Evolutionary conservation across 2,329 filamentous ascomycete genomes (phyloP).

Genomic region (Macroventuria anomochaeta): DNA sequence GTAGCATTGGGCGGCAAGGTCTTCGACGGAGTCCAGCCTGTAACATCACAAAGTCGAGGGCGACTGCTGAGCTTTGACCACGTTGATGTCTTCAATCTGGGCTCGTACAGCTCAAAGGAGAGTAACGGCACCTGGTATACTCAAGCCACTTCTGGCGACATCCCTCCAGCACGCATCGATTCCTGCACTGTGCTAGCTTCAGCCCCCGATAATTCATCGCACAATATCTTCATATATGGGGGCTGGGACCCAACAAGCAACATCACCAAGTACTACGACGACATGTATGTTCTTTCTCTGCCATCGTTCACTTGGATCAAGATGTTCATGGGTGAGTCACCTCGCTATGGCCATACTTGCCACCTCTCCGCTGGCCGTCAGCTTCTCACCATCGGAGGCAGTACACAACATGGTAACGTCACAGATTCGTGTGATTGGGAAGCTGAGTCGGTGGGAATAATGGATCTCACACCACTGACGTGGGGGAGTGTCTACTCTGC

Average conservation of each 20-base stretch:
- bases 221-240: slow-evolving; percentile 58
- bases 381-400: slow-evolving; percentile 53
- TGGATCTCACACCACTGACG: slow-evolving; percentile 20
- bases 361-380: slow-evolving; percentile 49
- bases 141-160: slow-evolving; percentile 51
- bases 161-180: slow-evolving; percentile 53
- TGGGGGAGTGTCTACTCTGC: slow-evolving; percentile 26
- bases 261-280: slow-evolving; percentile 43
- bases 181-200: slow-evolving; percentile 53
- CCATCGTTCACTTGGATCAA: slow-evolving; percentile 1
- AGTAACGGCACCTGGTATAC: slow-evolving; percentile 51
- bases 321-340: slow-evolving; percentile 33
- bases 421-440: slow-evolving; percentile 28
- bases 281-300: slow-evolving; percentile 53
- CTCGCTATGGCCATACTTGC: slow-evolving; percentile 53
- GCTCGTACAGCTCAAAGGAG: slow-evolving; percentile 28
- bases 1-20: slow-evolving; percentile 47
- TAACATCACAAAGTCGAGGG: slow-evolving; percentile 20
- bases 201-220: slow-evolving; percentile 54
- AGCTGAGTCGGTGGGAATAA: slow-evolving; percentile 19
- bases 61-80: slow-evolving; percentile 39
- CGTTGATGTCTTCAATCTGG: slow-evolving; percentile 52
- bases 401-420: slow-evolving; percentile 9
- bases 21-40: slow-evolving; percentile 11
- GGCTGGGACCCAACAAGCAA: slow-evolving; percentile 49